phyloP scores from a whole-genome alignment of 176 grass and related monocot species.

The Musa schizocarpa region DNA sequence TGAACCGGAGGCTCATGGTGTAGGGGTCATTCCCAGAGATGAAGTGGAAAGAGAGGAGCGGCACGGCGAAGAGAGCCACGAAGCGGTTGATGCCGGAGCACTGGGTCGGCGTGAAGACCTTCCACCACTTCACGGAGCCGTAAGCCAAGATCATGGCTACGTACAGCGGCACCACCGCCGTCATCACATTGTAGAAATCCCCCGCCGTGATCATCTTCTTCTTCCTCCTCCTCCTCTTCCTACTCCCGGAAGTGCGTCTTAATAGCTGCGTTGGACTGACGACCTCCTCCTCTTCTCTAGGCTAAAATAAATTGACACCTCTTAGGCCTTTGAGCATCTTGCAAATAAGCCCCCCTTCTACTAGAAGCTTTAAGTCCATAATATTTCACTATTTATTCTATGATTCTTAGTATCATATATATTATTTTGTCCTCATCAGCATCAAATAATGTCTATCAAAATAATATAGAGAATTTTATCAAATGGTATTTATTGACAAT shows the following conservation, averaged over 20 bases:
- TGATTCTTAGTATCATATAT: too few relatives aligned
- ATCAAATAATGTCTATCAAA: too few relatives aligned
- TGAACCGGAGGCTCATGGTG: constrained; percentile 8
- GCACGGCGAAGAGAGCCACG: constrained; percentile 10
- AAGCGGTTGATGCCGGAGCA: constrained; percentile 10
- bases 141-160: constrained; percentile 9
- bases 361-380: not conserved
- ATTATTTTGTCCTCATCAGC: too few relatives aligned
- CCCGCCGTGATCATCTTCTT: not conserved
- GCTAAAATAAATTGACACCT: not conserved
- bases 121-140: constrained; percentile 7
- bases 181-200: constrained; percentile 14
- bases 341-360: not conserved
- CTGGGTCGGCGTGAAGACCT: constrained; percentile 1
- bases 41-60: constrained; percentile 9
- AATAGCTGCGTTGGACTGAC: too few relatives aligned
- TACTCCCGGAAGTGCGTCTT: not conserved
- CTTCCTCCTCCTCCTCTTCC: not conserved
- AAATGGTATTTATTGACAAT: too few relatives aligned
- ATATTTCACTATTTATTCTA: not conserved
- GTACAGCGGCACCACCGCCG: constrained; percentile 9
- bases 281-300: not conserved
- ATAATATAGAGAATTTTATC: too few relatives aligned
- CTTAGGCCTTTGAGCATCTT: not conserved
- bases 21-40: constrained; percentile 4